A percentile compares a stretch with the other conserved stretches of the same genome.
Evolutionary conservation across 257 asterid species (phyloP).

Genomic region (Cordia subcordata): DNA sequence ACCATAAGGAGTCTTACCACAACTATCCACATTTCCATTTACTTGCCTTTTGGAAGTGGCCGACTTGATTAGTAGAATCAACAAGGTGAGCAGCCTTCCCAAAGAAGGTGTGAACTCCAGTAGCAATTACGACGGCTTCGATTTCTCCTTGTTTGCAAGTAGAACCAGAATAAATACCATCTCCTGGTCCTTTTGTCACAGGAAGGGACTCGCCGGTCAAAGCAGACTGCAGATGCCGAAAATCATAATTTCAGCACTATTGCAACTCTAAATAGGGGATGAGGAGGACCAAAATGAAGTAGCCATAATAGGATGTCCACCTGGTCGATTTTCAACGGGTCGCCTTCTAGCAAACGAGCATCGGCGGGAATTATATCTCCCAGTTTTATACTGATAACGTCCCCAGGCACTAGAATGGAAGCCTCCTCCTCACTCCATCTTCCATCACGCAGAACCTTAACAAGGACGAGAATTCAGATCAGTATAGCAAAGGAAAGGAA

Average conservation of each 20-base stretch:
- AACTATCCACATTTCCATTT: constrained; percentile 1
- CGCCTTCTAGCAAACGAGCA: constrained; percentile 92
- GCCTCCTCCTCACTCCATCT: constrained; percentile 95
- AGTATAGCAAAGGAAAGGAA: not conserved
- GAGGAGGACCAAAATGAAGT: too few species aligned
- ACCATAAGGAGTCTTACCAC: constrained; percentile 1
- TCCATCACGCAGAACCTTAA: constrained; percentile 89
- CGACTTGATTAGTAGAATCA: constrained; percentile 89
- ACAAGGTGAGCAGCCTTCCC: constrained; percentile 99
- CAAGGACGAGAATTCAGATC: constrained; percentile 18
- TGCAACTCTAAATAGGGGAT: too few species aligned
- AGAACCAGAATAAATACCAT: constrained; percentile 94
- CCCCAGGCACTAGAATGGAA: constrained; percentile 82
- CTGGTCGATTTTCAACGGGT: constrained; percentile 95
- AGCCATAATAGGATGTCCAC: constrained; percentile 29
- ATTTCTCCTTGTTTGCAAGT: constrained; percentile 97
- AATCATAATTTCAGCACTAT: constrained; percentile 4
- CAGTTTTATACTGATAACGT: constrained; percentile 74
- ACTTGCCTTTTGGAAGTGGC: constrained; percentile 89
- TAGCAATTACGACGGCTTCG: constrained; percentile 88
- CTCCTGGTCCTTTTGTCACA: constrained; percentile 92
- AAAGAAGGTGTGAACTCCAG: constrained; percentile 96
- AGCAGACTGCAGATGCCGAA: constrained; percentile 68
- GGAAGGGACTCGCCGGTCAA: constrained; percentile 97
- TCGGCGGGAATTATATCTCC: constrained; percentile 97